A percentile compares a stretch with the other conserved stretches of the same genome.
These are phyloP conservation scores for Boletus hoseneyae DNA, from an alignment of 1,284 basidiomycete species.

Conservation along the genomic window DNA sequence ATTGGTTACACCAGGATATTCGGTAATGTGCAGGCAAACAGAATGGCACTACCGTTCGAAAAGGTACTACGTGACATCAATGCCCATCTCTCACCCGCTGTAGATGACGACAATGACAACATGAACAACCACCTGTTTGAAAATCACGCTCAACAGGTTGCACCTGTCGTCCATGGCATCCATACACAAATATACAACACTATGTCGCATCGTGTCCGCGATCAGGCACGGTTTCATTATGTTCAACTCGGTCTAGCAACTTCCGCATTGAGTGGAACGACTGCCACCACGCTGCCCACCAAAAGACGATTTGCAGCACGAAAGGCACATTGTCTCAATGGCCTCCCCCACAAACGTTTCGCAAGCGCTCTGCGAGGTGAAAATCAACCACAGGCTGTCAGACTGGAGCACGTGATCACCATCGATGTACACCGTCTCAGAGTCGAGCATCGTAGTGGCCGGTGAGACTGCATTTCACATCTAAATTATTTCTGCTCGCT, in stretches of 20 bases:
- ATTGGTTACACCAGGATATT: background rate
- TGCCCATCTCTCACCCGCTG: background rate
- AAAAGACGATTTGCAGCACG: background rate
- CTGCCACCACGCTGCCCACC: fast-evolving
- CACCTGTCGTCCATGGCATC: background rate
- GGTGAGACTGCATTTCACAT: no score
- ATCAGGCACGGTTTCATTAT: conserved; percentile 5
- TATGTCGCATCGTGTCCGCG: background rate
- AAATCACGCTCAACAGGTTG: no score
- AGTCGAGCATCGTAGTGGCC: no score
- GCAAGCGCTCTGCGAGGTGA: background rate
- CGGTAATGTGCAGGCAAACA: conserved; percentile 4
- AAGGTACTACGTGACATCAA: background rate
- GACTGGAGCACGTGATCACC: conserved; percentile 4
- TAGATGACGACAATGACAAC: background rate
- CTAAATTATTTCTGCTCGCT: no score
- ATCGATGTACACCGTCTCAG: background rate
- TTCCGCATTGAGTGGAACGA: background rate
- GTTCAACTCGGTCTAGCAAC: conserved; percentile 9
- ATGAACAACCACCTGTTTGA: no score
- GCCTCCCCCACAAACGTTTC: conserved; percentile 1
- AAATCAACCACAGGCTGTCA: background rate
- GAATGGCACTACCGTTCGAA: background rate
- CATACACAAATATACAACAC: conserved; percentile 4
- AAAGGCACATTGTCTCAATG: background rate